Conservation (phyloP, 352 stramenopile genomes). For the Phytophthora sp. region DNA sequence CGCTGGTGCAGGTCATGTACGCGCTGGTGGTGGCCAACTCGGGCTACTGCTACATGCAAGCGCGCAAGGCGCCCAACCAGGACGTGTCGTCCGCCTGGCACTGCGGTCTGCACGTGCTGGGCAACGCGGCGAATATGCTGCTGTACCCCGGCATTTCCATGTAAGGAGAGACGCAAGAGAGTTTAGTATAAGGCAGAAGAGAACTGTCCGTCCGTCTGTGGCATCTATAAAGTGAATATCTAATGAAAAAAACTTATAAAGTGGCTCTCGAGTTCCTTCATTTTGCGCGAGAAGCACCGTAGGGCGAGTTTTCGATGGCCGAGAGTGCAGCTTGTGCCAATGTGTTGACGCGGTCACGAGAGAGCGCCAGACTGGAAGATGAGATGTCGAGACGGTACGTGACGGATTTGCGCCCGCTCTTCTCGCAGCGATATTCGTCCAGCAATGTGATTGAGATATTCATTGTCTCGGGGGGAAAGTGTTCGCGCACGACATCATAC, state of each 20-base stretch:
- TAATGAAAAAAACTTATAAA: slow-evolving; percentile 14
- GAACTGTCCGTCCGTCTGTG: slow-evolving; percentile 5
- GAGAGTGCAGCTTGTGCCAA: slow-evolving; percentile 43
- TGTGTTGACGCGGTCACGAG: slow-evolving; percentile 58
- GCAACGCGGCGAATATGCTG: slow-evolving; percentile 80
- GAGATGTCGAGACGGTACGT: slow-evolving; percentile 67
- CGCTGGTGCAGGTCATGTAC: slow-evolving; percentile 65
- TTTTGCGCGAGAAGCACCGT: slow-evolving; percentile 58
- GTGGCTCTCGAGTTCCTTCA: slow-evolving; percentile 19
- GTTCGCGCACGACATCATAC: slow-evolving; percentile 39
- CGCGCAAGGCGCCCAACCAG: slow-evolving; percentile 61
- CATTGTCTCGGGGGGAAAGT: slow-evolving; percentile 55
- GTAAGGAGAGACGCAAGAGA: slow-evolving; percentile 22
- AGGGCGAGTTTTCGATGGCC: slow-evolving; percentile 57
- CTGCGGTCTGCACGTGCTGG: slow-evolving; percentile 76
- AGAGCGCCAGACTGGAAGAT: slow-evolving; percentile 46
- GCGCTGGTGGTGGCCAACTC: slow-evolving; percentile 70
- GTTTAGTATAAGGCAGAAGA: slow-evolving; percentile 22
- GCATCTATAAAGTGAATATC: slow-evolving; percentile 12
- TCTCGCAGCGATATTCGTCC: slow-evolving; percentile 65
- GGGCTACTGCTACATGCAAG: slow-evolving; percentile 75
- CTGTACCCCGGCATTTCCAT: slow-evolving; percentile 72
- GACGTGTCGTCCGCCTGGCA: slow-evolving; percentile 81
- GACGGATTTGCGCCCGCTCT: slow-evolving; percentile 55
- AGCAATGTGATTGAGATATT: slow-evolving; percentile 43